Evolutionary conservation across 2,329 filamentous ascomycete genomes (phyloP), one percentile per base, ranked within the genome.

Genomic region (Pseudogymnoascus sp.): DNA sequence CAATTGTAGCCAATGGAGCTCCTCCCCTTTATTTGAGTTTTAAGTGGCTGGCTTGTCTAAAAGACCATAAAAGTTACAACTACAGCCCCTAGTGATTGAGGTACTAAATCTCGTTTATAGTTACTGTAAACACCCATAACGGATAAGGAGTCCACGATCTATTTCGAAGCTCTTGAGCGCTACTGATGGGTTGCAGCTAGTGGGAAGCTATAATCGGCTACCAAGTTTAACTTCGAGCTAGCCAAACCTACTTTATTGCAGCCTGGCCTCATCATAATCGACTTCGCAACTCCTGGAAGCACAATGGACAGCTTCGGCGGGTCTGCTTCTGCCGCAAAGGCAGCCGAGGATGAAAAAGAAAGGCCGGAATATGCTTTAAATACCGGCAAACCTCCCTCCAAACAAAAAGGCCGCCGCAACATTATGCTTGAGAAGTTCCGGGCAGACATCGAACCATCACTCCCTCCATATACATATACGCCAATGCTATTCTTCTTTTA

Each of bases 401-500:
- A 61, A 40, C 38, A 53, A 61, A 65, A 64, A 46, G 10, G 43
- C 53, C 64, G 59, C 6, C 64, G 59, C 16, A 66, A 68, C 60
- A 63, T 66, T 50, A 66, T 68, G 62, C 62, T 63, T 41, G 59
- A 68, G 61, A 68, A 63, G 40, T 64, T 65, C 61, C 33, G 64
- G 53, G 35, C 37, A 19, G 38, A 64, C 63, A 59, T 60, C 61
- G 60, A 66, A 63, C 63, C 61, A 65, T 61, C 59, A 61, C 56
- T 59, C 35, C 50, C 14, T 63, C 53, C 37, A 59, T 65, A 37
- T 38, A 28, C 40, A 63, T 62, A 65, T 26, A 62, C 59, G 59
- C 63, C 63, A 62, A 66, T 64, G 60, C 64, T 37, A 61, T 66
- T 68, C 62, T 68, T 65, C 50, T 64, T 67, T 50, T 66, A 65